Evolutionary conservation across 805 yeast genomes (phyloP).

Genomic region (Metschnikowia chrysomelidarum): DNA sequence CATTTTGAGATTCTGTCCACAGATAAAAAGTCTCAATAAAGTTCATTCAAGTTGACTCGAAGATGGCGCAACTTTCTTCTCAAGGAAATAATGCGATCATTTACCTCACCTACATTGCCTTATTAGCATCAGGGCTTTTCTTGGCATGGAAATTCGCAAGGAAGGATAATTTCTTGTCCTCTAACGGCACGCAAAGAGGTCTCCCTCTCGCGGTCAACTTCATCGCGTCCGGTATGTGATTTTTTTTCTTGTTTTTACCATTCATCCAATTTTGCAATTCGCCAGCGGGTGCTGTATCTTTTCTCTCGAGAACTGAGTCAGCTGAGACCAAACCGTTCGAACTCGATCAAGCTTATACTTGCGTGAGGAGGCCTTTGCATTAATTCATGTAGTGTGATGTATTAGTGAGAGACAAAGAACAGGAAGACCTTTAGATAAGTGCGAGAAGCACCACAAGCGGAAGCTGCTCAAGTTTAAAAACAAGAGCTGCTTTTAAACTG

Average conservation of each 20-base stretch:
- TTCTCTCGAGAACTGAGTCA: conserved; percentile 24
- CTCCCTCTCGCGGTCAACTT: conserved; percentile 83
- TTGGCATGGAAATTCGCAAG: conserved; percentile 57
- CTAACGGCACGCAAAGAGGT: conserved; percentile 79
- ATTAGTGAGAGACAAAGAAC: no score
- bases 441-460: no score
- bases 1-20: no score
- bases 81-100: conserved; percentile 44
- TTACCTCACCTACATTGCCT: conserved; percentile 38
- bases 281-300: conserved; percentile 48
- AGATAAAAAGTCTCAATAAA: no score
- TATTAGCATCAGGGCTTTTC: conserved; percentile 38
- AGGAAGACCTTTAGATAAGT: no score
- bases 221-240: conserved; percentile 79
- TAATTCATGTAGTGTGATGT: no score
- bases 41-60: no score
- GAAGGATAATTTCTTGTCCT: conserved; percentile 60
- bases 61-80: conserved; percentile 17
- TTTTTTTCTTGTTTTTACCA: conserved; percentile 2
- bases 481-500: no score
- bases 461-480: no score
- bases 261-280: conserved; percentile 10
- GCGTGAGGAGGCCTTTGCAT: conserved; percentile 63
- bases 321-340: conserved; percentile 75
- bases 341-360: conserved; percentile 82